phyloP scores from a whole-genome alignment of 306 rosid genomes.

The Rosa persica region DNA sequence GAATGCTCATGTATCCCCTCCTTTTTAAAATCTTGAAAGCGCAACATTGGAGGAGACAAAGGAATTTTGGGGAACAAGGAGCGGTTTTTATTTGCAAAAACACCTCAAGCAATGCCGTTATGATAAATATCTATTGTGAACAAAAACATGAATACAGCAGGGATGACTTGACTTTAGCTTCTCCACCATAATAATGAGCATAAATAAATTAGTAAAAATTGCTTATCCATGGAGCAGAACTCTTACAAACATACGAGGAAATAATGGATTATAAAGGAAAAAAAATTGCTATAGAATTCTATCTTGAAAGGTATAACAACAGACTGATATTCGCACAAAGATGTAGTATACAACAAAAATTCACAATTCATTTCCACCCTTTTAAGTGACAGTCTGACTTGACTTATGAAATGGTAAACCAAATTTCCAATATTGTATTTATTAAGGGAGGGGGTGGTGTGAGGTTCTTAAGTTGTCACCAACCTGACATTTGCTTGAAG shows the following conservation, averaged over 20 bases:
- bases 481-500: not conserved
- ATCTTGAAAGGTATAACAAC: not conserved
- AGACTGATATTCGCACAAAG: no score
- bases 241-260: not conserved
- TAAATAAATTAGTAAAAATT: not conserved
- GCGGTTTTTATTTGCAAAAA: conserved; percentile 18
- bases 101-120: not conserved
- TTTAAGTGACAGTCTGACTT: not conserved
- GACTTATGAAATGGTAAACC: not conserved
- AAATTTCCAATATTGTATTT: not conserved
- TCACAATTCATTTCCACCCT: not conserved
- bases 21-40: conserved; percentile 20
- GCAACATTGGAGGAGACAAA: conserved; percentile 29
- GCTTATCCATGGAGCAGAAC: not conserved
- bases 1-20: conserved; percentile 29
- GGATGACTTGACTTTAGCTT: not conserved
- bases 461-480: not conserved
- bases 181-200: not conserved
- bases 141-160: conserved; percentile 3
- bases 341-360: not conserved
- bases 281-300: not conserved
- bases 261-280: not conserved
- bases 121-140: not conserved
- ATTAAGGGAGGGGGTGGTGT: not conserved
- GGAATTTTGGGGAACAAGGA: conserved; percentile 44